A percentile compares a stretch with the other conserved stretches of the same genome.
Conservation (phyloP, 176 grass and related monocot genomes). For the Avena insularis region DNA sequence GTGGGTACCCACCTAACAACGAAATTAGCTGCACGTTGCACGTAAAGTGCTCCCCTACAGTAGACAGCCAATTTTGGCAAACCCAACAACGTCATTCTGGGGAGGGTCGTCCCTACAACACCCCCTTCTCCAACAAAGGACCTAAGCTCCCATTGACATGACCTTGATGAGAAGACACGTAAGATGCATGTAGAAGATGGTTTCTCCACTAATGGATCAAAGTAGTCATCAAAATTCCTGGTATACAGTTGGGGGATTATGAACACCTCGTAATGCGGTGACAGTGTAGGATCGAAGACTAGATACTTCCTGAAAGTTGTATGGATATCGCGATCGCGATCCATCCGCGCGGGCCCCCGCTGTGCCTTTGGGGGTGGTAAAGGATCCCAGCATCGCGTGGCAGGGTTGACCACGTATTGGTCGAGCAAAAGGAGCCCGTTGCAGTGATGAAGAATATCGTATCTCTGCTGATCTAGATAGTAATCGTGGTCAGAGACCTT, state of each 20-base stretch:
- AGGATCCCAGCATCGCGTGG: neutral
- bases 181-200: neutral
- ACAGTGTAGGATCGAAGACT: neutral
- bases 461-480: neutral
- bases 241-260: neutral
- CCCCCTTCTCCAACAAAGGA: neutral
- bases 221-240: neutral
- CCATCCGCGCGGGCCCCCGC: no score
- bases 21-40: neutral
- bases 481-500: neutral
- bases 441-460: neutral
- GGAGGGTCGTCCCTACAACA: neutral
- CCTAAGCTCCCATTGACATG: neutral
- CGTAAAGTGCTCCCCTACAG: slow-evolving; percentile 1
- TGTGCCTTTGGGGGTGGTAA: neutral
- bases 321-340: no score
- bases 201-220: neutral
- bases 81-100: neutral
- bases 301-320: neutral
- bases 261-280: neutral
- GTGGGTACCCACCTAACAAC: neutral
- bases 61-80: neutral
- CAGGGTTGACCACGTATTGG: neutral
- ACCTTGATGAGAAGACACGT: neutral
- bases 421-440: neutral